A percentile compares a stretch with the other conserved stretches of the same genome.
These are phyloP conservation scores for Phycomyces nitens DNA, from an alignment of 192 early-diverging fungal species.

Conservation along the genomic window DNA sequence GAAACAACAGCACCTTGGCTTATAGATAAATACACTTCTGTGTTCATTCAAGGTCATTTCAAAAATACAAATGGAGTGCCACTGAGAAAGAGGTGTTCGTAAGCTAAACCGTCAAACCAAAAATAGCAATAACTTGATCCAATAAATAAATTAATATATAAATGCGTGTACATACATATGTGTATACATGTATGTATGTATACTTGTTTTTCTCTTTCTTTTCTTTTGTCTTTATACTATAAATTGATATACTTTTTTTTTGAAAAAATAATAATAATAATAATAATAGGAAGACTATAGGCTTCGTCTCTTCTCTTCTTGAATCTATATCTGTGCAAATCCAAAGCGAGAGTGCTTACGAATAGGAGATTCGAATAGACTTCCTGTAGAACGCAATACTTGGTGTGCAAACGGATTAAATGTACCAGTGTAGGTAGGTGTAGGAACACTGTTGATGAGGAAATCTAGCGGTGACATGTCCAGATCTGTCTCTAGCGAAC, in stretches of 20 bases:
- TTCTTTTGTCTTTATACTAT: background rate
- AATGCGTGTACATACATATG: too few relatives aligned
- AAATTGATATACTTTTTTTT: background rate
- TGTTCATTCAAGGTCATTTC: slow-evolving; percentile 3
- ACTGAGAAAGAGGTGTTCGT: background rate
- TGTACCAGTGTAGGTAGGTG: slow-evolving; percentile 18
- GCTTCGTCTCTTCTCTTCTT: background rate
- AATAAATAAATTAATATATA: too few relatives aligned
- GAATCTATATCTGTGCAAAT: slow-evolving; percentile 27
- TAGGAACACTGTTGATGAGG: slow-evolving; percentile 14
- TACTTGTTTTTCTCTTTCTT: slow-evolving; percentile 1
- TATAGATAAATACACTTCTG: slow-evolving; percentile 17
- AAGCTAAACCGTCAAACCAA: too few relatives aligned
- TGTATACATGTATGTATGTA: background rate
- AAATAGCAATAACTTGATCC: too few relatives aligned
- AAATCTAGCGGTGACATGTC: slow-evolving; percentile 17
- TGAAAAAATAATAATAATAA: background rate
- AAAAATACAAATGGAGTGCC: background rate
- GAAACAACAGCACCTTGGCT: slow-evolving; percentile 15
- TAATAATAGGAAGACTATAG: background rate
- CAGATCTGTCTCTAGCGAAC: background rate
- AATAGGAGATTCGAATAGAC: slow-evolving; percentile 19
- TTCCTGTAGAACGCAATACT: slow-evolving; percentile 11
- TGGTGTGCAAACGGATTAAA: slow-evolving; percentile 31
- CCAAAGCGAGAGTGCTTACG: slow-evolving; percentile 31